phyloP scores from a whole-genome alignment of 371 early-diverging fungal genomes.

The Mortierella sp. region DNA sequence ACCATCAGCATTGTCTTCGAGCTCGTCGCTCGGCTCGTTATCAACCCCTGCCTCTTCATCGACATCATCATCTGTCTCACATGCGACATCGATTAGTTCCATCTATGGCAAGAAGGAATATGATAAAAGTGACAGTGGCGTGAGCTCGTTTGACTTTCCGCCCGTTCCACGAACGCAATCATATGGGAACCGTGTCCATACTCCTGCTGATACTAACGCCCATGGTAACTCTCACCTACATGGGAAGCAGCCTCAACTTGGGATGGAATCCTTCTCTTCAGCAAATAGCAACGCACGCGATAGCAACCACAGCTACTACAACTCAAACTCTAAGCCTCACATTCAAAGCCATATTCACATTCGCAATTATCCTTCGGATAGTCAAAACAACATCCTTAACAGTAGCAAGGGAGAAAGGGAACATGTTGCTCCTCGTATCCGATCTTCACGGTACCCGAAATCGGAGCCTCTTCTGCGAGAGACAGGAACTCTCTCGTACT shows the following conservation, averaged over 20 bases:
- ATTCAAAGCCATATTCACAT: constrained; percentile 36
- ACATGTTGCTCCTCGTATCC: not conserved
- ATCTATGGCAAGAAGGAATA: constrained; percentile 8
- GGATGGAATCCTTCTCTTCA: not conserved
- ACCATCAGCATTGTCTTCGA: not conserved
- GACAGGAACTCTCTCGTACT: not conserved
- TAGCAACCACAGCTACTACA: not conserved
- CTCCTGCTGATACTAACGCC: not conserved
- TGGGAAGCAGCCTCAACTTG: not conserved
- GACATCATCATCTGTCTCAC: not conserved
- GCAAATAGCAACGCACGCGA: not conserved
- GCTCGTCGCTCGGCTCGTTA: not conserved
- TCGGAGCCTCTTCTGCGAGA: not conserved
- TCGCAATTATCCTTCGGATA: constrained; percentile 19
- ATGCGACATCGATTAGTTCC: not conserved
- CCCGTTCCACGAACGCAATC: not conserved
- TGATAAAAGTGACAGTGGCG: not conserved
- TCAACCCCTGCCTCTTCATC: not conserved
- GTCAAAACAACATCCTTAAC: not conserved
- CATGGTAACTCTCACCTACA: not conserved
- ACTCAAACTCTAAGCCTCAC: constrained; percentile 6
- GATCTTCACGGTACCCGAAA: constrained; percentile 18
- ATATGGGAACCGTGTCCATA: not conserved
- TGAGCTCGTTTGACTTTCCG: not conserved
- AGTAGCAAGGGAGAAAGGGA: not conserved